Percentiles rank a stretch among this genome's conserved stretches.
Conservation (phyloP, 148 eudicot genomes). For the Rhododendron kiyosumense region DNA sequence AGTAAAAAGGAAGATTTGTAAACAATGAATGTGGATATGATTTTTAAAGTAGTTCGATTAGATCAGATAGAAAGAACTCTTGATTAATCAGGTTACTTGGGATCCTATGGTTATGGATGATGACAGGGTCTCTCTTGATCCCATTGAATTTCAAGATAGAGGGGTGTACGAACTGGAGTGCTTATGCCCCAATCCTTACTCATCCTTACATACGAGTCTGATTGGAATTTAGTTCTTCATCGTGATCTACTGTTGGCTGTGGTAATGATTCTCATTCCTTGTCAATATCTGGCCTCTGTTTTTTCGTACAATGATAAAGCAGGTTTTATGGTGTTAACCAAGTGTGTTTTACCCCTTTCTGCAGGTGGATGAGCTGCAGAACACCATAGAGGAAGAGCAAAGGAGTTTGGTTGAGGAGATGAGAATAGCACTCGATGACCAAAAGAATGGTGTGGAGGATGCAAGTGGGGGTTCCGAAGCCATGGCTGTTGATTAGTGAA, state of each 20-base stretch:
- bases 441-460: slow-evolving; percentile 54
- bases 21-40: background rate
- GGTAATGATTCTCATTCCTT: background rate
- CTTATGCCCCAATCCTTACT: background rate
- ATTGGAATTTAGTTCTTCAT: background rate
- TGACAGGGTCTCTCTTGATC: background rate
- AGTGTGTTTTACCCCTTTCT: background rate
- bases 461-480: slow-evolving; percentile 51
- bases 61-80: background rate
- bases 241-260: background rate
- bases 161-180: background rate
- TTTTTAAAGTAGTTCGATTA: background rate
- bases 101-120: background rate
- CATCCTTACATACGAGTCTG: background rate
- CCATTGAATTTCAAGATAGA: background rate
- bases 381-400: slow-evolving; percentile 80
- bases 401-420: slow-evolving; percentile 71
- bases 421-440: slow-evolving; percentile 54
- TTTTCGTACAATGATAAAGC: background rate
- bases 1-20: background rate
- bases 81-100: background rate
- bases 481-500: slow-evolving; percentile 61
- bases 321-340: background rate
- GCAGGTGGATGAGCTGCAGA: slow-evolving; percentile 89
- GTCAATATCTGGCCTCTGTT: background rate